Base-by-base conservation (phyloP, 2,329 filamentous ascomycete genomes). In the Dactylellina sp. region DNA sequence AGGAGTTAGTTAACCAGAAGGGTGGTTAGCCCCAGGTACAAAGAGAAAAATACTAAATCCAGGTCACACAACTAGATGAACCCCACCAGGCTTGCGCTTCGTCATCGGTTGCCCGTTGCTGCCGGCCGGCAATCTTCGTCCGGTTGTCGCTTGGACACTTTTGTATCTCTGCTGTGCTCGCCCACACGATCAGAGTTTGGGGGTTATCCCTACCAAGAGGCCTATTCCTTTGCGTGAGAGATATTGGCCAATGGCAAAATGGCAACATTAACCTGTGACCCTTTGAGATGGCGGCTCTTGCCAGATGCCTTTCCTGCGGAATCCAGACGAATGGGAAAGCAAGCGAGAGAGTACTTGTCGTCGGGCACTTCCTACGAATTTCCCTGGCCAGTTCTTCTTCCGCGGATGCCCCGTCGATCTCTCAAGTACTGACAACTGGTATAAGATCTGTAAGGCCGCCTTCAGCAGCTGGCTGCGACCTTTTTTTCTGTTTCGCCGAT, bases 371-470 rank as follows among this genome's bases (percentile, higher is more conserved):
- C 64, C 55, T 68, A 59, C 6, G 14, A 25, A 37, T 56, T 57
- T 46, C 59, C 39, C 65, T 53, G 37, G 46, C 60, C 40, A 22
- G 16, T 72, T n/a, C 53, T 46, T 24, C 28, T 74, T 66, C 70
- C 70, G 70, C 61, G 70, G 47, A 62, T 50, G 70, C 49, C 28
- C 60, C 55, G 70, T 62, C 70, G 61, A 66, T 74, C 70, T 25
- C 56, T 53, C 22, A 59, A 64, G 68, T 35, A 65, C 70, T 66
- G 44, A 72, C 52, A 59, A 72, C 32, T 49, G 53, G 49, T 74
- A 74, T 74, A 74, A 74, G 70, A 66, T 28, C 70, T 55, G 46
- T 66, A 66, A 74, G 70, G 70, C 70, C 70, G 53, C 66, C 70
- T n/a, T 74, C 37, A 64, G 7, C 47, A 49, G 18, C 70, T 47